A percentile compares a stretch with the other conserved stretches of the same genome.
Conservation (phyloP, 345 rosid genomes). For the Gossypium anomalum region DNA sequence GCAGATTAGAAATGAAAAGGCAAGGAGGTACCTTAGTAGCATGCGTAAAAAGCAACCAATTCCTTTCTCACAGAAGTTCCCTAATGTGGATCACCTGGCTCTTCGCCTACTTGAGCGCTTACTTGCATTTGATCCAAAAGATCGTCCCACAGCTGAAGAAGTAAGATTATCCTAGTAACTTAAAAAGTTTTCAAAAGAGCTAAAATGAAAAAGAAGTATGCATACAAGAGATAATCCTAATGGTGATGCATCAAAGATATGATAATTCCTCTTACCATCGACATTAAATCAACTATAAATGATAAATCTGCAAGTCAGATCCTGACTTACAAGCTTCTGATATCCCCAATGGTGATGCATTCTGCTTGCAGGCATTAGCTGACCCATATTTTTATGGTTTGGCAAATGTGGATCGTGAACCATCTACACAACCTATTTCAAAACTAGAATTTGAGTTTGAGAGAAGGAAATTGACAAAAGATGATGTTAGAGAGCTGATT, state of each 20-base stretch:
- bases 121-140: conserved; percentile 97
- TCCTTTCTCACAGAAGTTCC: conserved; percentile 82
- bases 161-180: conserved; percentile 11
- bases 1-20: conserved; percentile 96
- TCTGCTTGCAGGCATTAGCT: conserved; percentile 65
- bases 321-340: conserved; percentile 7
- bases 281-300: neutral
- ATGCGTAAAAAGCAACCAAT: conserved; percentile 85
- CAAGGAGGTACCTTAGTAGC: conserved; percentile 88
- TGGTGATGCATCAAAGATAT: neutral
- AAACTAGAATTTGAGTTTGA: conserved; percentile 98
- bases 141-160: conserved; percentile 89
- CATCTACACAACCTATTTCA: conserved; percentile 83
- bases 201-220: neutral
- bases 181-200: neutral
- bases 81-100: conserved; percentile 77
- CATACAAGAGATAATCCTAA: conserved; percentile 4
- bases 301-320: neutral
- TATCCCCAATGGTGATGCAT: conserved; percentile 6
- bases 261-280: neutral
- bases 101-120: conserved; percentile 66
- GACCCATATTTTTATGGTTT: conserved; percentile 86
- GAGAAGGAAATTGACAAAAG: conserved; percentile 85
- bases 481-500: conserved; percentile 94
- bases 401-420: conserved; percentile 86